Base-by-base conservation (phyloP, 2,329 filamentous ascomycete species). In the Trichoderma cornu-damae region DNA sequence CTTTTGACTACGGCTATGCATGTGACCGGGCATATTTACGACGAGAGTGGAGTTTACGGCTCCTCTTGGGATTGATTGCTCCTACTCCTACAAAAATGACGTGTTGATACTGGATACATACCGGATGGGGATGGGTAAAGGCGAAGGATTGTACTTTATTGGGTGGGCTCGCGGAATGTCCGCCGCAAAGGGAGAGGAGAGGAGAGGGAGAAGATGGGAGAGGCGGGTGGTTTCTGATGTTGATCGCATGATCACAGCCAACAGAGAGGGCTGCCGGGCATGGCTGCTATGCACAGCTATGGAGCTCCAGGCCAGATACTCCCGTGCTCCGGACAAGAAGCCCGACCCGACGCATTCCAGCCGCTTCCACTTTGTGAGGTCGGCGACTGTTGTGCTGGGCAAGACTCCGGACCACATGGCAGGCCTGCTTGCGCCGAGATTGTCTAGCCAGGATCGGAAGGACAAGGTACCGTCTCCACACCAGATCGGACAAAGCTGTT, bases 401-500 rank as follows among this genome's bases (percentile, higher is more conserved):
- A 55, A 28, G 24, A 46, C 32, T 37, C n/a, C 9, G 42, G 28
- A 37, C 30, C 32, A 55, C 52, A 55, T 55, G 52, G 52, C 52
- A 38, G 46, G 44, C 43, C 53, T 57, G 44, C 20, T n/a, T 32
- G 22, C 16, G 16, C 48, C 48, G 35, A 42, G 48, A 8, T 14
- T 42, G 11, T 34, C 44, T 30, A 28, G 42, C 52, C 12, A 38
- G 52, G 43, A 38, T 37, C 42, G 35, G 35, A 32, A 28, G 14
- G 46, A 35, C 42, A 30, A 46, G 24, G 42, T 30, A 30, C 42
- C 42, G 42, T 42, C 51, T 46, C 51, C 40, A 46, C 42, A 28
- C 8, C 22, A 47, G 52, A 55, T 55, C 52, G 52, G 42, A 47
- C n/a, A 47, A n/a, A n/a, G 16, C 42, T 42, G 24, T 28, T 28